Percentiles rank a stretch among this genome's conserved stretches.
Evolutionary conservation across 1,284 basidiomycete genomes (phyloP).

Genomic region (Apiotrichum sp.): DNA sequence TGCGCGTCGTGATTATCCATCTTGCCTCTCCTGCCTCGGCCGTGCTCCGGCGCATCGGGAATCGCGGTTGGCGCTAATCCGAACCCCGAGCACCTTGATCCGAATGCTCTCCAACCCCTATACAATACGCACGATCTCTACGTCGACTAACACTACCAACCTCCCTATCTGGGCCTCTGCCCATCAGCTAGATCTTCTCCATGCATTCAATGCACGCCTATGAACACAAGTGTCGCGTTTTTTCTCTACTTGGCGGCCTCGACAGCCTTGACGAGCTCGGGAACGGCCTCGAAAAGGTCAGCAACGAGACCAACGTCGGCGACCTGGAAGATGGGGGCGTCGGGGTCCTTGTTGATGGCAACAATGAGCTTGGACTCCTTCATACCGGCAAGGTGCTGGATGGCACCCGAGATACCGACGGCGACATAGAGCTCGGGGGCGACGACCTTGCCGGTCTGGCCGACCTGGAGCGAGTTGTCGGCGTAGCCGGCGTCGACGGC

Average conservation of each 20-base stretch:
- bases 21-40: no score
- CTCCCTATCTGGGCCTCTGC: background rate
- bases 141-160: no score
- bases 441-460: conserved; percentile 86
- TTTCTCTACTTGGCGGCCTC: conserved; percentile 15
- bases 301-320: conserved; percentile 93
- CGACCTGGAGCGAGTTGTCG: conserved; percentile 96
- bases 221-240: conserved; percentile 1
- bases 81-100: no score
- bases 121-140: no score
- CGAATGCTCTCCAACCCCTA: no score
- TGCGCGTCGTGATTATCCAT: no score
- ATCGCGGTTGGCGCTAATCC: no score
- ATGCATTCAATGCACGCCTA: conserved; percentile 18
- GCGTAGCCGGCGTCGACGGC: conserved; percentile 98
- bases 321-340: conserved; percentile 98
- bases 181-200: conserved; percentile 5
- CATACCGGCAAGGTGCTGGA: conserved; percentile 99
- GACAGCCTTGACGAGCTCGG: conserved; percentile 77
- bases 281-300: conserved; percentile 82
- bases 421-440: conserved; percentile 79
- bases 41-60: no score
- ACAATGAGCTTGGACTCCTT: conserved; percentile 99
- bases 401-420: conserved; percentile 94
- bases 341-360: conserved; percentile 97